phyloP scores from a whole-genome alignment of 176 grass and related monocot species.

The Carex cristatella region DNA sequence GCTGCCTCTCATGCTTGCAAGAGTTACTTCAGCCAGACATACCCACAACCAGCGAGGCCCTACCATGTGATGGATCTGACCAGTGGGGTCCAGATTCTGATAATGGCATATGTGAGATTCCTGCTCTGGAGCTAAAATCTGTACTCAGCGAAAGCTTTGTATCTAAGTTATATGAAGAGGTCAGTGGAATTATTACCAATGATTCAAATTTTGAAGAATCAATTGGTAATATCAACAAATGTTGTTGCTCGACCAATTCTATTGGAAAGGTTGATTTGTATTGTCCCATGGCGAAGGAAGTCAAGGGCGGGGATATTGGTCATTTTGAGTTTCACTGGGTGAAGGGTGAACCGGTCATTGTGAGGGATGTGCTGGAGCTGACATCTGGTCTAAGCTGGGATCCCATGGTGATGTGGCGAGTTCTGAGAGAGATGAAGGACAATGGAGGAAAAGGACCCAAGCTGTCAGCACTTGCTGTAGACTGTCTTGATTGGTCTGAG shows the following conservation, averaged over 20 bases:
- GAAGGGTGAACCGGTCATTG: conserved; percentile 70
- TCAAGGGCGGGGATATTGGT: conserved; percentile 32
- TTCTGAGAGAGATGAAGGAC: conserved; percentile 45
- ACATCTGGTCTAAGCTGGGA: conserved; percentile 89
- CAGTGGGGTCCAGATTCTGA: not conserved
- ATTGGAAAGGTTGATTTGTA: conserved; percentile 49
- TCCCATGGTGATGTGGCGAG: conserved; percentile 90
- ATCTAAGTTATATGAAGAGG: conserved; percentile 36
- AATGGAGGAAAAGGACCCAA: conserved; percentile 18
- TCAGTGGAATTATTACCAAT: not conserved
- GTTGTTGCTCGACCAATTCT: conserved; percentile 32
- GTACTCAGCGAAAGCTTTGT: conserved; percentile 37
- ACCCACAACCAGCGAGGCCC: not conserved
- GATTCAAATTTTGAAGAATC: not conserved
- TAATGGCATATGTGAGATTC: conserved; percentile 25
- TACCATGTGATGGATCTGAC: not conserved
- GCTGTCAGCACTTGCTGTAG: conserved; percentile 35
- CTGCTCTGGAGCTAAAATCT: conserved; percentile 51
- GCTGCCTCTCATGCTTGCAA: conserved; percentile 50
- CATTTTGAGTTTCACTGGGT: conserved; percentile 84
- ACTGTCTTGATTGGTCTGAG: conserved; percentile 54
- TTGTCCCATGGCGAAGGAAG: conserved; percentile 48
- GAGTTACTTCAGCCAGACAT: conserved; percentile 39
- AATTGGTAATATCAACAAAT: conserved; percentile 8
- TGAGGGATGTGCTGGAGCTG: conserved; percentile 46